A percentile compares a stretch with the other conserved stretches of the same genome.
Conservation (phyloP, 176 grass and related monocot species). For the Tuctoria greenei region DNA sequence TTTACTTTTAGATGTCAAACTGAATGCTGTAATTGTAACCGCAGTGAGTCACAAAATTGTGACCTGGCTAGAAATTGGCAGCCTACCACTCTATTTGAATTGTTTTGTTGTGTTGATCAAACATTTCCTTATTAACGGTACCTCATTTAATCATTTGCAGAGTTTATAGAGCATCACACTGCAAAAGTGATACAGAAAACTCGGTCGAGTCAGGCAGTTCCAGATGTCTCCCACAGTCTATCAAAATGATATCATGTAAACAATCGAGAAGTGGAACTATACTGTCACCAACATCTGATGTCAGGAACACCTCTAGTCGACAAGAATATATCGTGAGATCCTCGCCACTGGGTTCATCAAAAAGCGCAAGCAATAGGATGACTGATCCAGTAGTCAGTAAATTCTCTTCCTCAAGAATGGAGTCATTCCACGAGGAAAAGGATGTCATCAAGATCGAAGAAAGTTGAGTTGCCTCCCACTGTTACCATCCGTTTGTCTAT, state of each 20-base stretch:
- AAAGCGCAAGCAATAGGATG: conserved; percentile 73
- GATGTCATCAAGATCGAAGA: conserved; percentile 97
- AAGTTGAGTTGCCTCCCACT: conserved; percentile 69
- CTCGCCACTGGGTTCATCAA: conserved; percentile 71
- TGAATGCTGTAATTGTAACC: neutral
- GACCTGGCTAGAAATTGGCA: no score
- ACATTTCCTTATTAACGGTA: neutral
- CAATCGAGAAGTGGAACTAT: conserved; percentile 58
- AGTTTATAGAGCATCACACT: conserved; percentile 41
- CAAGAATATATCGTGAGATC: conserved; percentile 56
- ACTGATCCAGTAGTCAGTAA: conserved; percentile 50
- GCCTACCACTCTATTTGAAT: no score
- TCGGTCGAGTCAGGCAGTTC: conserved; percentile 39
- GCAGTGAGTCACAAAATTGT: neutral
- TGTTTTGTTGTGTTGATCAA: neutral
- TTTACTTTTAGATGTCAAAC: neutral
- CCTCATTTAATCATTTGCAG: conserved; percentile 41
- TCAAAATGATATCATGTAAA: conserved; percentile 76
- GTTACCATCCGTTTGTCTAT: conserved; percentile 5
- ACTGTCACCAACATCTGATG: conserved; percentile 53
- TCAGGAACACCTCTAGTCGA: conserved; percentile 41
- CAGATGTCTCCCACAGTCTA: conserved; percentile 75
- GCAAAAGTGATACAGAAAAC: conserved; percentile 52
- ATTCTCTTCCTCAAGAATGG: conserved; percentile 65
- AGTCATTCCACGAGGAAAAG: no score